Percentiles rank a stretch among this genome's conserved stretches.
These are phyloP conservation scores for Leucaena leucocephala DNA, from an alignment of 306 rosid genomes.

Conservation along the genomic window DNA sequence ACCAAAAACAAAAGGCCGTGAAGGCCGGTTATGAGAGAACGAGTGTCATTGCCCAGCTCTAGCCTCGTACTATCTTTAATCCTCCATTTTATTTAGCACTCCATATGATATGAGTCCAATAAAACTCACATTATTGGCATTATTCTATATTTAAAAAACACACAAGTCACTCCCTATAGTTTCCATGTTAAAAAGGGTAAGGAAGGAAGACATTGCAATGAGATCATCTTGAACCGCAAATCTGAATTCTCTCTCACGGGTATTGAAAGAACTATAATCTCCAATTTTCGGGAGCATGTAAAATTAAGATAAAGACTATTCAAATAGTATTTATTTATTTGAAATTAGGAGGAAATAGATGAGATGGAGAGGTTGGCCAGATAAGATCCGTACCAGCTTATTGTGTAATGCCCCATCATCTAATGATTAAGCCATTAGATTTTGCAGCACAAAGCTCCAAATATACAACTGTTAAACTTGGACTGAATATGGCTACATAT, in stretches of 20 bases:
- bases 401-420: constrained; percentile 15
- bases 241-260: neutral
- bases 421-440: constrained; percentile 49
- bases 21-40: neutral
- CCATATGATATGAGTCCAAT: neutral
- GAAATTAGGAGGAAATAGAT: neutral
- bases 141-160: neutral
- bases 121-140: neutral
- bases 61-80: neutral
- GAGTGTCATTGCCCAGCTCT: neutral
- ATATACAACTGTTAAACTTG: constrained; percentile 42
- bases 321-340: neutral
- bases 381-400: constrained; percentile 35
- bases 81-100: neutral
- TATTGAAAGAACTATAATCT: neutral
- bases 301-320: neutral
- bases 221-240: neutral
- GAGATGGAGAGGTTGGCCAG: constrained; percentile 13
- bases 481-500: constrained; percentile 29
- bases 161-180: neutral
- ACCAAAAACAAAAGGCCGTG: neutral
- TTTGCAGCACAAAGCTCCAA: constrained; percentile 39
- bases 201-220: neutral
- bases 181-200: neutral
- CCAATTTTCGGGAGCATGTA: neutral